These are phyloP conservation scores for Fusarium torreyae DNA, from an alignment of 2,329 filamentous ascomycete species.

Conservation along the genomic window DNA sequence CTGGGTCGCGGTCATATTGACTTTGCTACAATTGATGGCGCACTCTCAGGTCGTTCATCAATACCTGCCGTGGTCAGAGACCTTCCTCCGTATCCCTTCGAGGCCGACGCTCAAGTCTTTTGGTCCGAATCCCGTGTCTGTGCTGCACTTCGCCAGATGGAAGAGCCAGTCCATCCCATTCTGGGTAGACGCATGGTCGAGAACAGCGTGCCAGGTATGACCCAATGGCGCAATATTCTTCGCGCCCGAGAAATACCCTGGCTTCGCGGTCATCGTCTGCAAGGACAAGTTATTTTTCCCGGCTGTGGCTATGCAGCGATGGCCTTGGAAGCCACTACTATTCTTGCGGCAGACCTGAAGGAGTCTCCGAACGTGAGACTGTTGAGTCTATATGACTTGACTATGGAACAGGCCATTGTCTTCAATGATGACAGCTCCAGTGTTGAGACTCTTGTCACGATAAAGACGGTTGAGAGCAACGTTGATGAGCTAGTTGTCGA, in stretches of 20 bases:
- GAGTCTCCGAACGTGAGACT: conserved; percentile 5
- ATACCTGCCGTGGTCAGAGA: neutral
- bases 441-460: conserved; percentile 10
- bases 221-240: conserved; percentile 23
- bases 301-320: conserved; percentile 21
- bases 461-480: conserved; percentile 10
- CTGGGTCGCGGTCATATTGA: conserved; percentile 9
- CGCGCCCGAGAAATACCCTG: conserved; percentile 11
- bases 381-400: conserved; percentile 16
- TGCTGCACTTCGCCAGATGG: neutral
- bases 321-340: conserved; percentile 14
- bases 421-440: conserved; percentile 18
- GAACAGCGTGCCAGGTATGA: conserved; percentile 3
- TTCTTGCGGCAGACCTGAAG: conserved; percentile 2
- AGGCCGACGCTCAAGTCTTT: conserved; percentile 6
- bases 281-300: conserved; percentile 29
- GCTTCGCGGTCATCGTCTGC: conserved; percentile 16
- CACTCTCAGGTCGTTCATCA: conserved; percentile 2
- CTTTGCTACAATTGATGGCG: conserved; percentile 5
- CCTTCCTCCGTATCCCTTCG: conserved; percentile 8
- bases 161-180: conserved; percentile 6
- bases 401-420: conserved; percentile 19
- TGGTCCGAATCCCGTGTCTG: conserved; percentile 9
- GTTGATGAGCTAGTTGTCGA: conserved; percentile 3
- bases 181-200: conserved; percentile 3